Evolutionary conservation across 805 yeast genomes (phyloP).

Genomic region (Ogataea paraovalis): DNA sequence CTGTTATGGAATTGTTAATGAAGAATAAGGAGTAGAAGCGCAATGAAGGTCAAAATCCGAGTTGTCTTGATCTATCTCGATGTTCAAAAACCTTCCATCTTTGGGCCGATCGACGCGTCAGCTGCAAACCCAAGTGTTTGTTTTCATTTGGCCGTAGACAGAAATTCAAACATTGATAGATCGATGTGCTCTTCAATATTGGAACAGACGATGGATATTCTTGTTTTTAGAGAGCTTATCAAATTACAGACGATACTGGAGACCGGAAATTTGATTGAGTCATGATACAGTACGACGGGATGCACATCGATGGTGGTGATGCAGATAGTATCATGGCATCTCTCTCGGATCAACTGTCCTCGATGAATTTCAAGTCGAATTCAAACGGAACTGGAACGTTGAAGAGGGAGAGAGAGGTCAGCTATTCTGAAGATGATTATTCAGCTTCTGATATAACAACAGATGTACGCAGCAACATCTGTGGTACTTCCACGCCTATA

Average conservation of each 20-base stretch:
- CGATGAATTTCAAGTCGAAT: slow-evolving; percentile 6
- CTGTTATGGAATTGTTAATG: too few relatives aligned
- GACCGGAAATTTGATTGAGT: not conserved
- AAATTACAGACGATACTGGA: too few relatives aligned
- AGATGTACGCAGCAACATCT: not conserved
- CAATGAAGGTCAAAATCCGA: not conserved
- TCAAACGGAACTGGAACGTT: slow-evolving; percentile 1
- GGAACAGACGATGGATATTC: too few relatives aligned
- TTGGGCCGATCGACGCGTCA: slow-evolving; percentile 1
- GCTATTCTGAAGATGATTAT: slow-evolving; percentile 3
- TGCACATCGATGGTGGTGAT: slow-evolving; percentile 3
- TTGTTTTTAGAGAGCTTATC: too few relatives aligned
- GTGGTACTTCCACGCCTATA: slow-evolving; percentile 4
- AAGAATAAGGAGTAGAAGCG: too few relatives aligned
- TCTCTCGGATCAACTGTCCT: slow-evolving; percentile 11
- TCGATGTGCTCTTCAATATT: too few relatives aligned
- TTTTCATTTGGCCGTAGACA: not conserved
- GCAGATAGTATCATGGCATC: slow-evolving; percentile 5
- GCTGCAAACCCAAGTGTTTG: not conserved
- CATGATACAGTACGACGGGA: not conserved
- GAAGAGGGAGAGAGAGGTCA: slow-evolving; percentile 11
- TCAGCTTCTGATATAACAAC: not conserved
- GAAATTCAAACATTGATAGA: not conserved
- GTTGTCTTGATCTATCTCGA: too few relatives aligned
- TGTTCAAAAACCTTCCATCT: too few relatives aligned